These are phyloP conservation scores for Neonectria hederae DNA, from an alignment of 2,329 filamentous ascomycete genomes.

Conservation along the genomic window DNA sequence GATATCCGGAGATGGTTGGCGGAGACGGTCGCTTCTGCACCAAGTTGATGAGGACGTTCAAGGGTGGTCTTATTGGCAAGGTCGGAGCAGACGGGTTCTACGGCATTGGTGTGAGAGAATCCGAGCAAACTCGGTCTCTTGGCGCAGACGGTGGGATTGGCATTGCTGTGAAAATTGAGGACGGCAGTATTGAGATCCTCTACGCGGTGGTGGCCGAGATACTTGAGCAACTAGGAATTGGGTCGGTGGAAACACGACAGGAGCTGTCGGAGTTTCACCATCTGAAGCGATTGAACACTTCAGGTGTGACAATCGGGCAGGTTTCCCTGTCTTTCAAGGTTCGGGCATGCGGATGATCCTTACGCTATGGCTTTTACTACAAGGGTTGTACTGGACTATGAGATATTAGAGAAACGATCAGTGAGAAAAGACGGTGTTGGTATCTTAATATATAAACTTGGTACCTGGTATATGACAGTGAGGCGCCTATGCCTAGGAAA, in stretches of 20 bases:
- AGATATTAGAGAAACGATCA: no score
- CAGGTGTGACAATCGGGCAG: constrained; percentile 49
- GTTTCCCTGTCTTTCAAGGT: constrained; percentile 32
- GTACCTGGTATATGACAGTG: neutral
- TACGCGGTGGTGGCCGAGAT: constrained; percentile 56
- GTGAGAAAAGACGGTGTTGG: no score
- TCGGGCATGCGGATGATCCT: neutral
- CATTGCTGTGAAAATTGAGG: constrained; percentile 59
- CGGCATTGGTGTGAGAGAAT: constrained; percentile 53
- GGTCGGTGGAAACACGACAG: constrained; percentile 42
- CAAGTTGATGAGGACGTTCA: constrained; percentile 52
- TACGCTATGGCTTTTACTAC: no score
- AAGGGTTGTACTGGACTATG: no score
- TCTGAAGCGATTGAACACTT: constrained; percentile 49
- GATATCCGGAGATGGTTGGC: constrained; percentile 54
- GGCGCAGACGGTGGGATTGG: constrained; percentile 52
- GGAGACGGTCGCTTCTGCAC: constrained; percentile 60
- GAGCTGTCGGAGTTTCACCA: constrained; percentile 47
- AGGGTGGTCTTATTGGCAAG: constrained; percentile 55
- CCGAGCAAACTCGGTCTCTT: constrained; percentile 47
- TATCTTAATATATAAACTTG: no score
- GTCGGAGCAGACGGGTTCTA: constrained; percentile 61
- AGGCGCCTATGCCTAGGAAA: no score
- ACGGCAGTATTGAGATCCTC: constrained; percentile 55
- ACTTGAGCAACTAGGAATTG: constrained; percentile 54